Evolutionary conservation across 805 yeast species (phyloP).

Genomic region (Lipomyces sp.): DNA sequence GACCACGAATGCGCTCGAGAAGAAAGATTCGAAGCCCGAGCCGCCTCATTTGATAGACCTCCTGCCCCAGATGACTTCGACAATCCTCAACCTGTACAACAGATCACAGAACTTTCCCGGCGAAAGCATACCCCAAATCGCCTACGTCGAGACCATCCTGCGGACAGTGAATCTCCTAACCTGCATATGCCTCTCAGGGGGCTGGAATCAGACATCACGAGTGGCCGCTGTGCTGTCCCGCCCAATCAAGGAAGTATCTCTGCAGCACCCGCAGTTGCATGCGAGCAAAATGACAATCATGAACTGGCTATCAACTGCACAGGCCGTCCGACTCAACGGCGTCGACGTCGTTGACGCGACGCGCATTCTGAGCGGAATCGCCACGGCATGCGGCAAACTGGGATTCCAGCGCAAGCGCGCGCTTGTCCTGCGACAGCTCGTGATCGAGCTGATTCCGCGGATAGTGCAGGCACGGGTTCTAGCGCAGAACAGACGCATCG

Average conservation of each 20-base stretch:
- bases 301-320: constrained; percentile 26
- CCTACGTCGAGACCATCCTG: constrained; percentile 67
- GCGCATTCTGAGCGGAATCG: constrained; percentile 61
- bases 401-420: constrained; percentile 65
- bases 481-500: not conserved
- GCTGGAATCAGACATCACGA: constrained; percentile 44
- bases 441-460: constrained; percentile 44
- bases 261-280: constrained; percentile 5
- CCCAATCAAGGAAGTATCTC: constrained; percentile 29
- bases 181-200: constrained; percentile 48
- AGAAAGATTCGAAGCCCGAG: constrained; percentile 7
- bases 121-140: constrained; percentile 78
- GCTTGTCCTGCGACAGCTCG: constrained; percentile 62
- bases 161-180: constrained; percentile 63
- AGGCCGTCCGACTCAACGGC: constrained; percentile 19
- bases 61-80: constrained; percentile 28
- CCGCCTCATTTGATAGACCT: constrained; percentile 28
- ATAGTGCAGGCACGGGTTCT: constrained; percentile 28
- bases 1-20: constrained; percentile 3
- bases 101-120: constrained; percentile 55
- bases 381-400: constrained; percentile 59
- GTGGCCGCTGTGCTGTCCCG: constrained; percentile 47
- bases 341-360: constrained; percentile 27
- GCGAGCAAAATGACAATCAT: constrained; percentile 28
- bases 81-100: constrained; percentile 40